Evolutionary conservation across 495 filamentous ascomycete genomes (phyloP).

Genomic region (Thozetella sp.): DNA sequence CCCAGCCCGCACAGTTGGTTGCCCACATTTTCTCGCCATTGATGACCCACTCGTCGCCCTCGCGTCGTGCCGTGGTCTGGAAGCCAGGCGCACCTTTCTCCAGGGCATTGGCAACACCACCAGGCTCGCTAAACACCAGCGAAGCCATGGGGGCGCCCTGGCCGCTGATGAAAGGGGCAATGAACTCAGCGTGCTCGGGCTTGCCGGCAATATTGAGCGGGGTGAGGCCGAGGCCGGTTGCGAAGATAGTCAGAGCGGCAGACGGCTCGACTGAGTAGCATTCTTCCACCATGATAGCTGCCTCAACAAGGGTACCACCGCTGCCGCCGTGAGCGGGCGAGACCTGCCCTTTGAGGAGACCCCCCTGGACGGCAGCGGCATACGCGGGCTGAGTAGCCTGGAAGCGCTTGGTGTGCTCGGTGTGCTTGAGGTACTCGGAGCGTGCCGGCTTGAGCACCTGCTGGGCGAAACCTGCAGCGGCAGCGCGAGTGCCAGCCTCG

Average conservation of each 20-base stretch:
- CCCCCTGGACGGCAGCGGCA: constrained; percentile 34
- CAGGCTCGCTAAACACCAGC: constrained; percentile 52
- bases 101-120: constrained; percentile 52
- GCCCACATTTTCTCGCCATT: constrained; percentile 63
- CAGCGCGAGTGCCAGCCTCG: constrained; percentile 32
- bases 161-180: constrained; percentile 48
- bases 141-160: constrained; percentile 49
- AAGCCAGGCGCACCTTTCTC: constrained; percentile 50
- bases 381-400: constrained; percentile 47
- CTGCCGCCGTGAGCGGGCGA: constrained; percentile 42
- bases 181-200: constrained; percentile 39
- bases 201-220: constrained; percentile 46
- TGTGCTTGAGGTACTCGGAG: constrained; percentile 28
- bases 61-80: constrained; percentile 45
- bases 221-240: constrained; percentile 49
- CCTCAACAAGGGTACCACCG: constrained; percentile 42
- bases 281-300: constrained; percentile 53
- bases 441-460: constrained; percentile 34
- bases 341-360: constrained; percentile 51
- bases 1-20: constrained; percentile 56
- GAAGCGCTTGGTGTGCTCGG: constrained; percentile 37
- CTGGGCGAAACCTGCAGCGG: constrained; percentile 32
- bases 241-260: constrained; percentile 50
- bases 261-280: constrained; percentile 50
- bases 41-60: constrained; percentile 55